phyloP scores from a whole-genome alignment of 257 asterid species.

The Henckelia pumila region DNA sequence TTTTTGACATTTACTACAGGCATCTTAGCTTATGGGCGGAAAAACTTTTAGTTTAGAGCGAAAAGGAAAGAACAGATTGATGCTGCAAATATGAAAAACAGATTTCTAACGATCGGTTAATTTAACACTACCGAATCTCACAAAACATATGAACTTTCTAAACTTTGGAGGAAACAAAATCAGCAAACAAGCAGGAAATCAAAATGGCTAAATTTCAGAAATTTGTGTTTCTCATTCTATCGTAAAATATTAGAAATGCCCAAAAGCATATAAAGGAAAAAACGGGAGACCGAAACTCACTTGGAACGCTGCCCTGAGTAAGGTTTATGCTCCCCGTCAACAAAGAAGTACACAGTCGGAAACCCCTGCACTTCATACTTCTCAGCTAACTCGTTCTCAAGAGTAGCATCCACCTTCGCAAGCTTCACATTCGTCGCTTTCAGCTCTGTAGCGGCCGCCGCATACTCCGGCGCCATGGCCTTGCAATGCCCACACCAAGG shows the following conservation, averaged over 20 bases:
- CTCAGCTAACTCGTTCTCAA: constrained; percentile 67
- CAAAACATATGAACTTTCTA: too few relatives aligned
- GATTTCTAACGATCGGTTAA: not conserved
- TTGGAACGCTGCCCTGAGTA: constrained; percentile 76
- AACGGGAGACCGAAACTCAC: constrained; percentile 42
- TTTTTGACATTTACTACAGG: too few relatives aligned
- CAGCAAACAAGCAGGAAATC: not conserved
- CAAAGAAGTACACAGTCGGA: constrained; percentile 74
- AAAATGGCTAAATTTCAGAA: not conserved
- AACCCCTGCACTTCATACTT: constrained; percentile 77
- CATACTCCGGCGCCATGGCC: constrained; percentile 86
- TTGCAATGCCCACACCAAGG: constrained; percentile 99
- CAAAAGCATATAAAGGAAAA: not conserved
- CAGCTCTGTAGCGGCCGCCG: constrained; percentile 93
- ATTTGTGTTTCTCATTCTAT: not conserved
- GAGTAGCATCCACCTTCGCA: constrained; percentile 89
- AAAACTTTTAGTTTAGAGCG: too few relatives aligned
- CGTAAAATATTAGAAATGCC: not conserved
- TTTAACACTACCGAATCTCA: not conserved
- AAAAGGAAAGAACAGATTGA: not conserved
- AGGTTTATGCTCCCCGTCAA: constrained; percentile 72
- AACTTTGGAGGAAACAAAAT: too few relatives aligned
- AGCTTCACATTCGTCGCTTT: constrained; percentile 59
- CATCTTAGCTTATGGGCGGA: too few relatives aligned
- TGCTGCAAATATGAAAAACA: not conserved